Evolutionary conservation across 371 early-diverging fungal species (phyloP), one percentile per base, ranked within the genome.

Genomic region (Apophysomyces elegans): DNA sequence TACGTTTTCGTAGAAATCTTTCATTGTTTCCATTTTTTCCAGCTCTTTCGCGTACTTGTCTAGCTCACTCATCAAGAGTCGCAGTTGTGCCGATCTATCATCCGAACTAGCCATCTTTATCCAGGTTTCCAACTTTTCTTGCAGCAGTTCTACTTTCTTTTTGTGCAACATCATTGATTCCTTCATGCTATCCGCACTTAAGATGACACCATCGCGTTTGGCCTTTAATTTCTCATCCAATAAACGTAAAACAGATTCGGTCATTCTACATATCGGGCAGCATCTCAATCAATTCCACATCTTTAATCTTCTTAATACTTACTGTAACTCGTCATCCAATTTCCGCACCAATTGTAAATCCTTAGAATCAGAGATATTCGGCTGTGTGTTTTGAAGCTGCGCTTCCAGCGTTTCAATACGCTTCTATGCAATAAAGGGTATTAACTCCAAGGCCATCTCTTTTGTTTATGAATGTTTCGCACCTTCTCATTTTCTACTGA

Each of bases 401-500:
- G 35, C 54, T 50, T 50, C 54, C 54, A 50, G 54, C 21, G 54
- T 26, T 11, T 50, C 54, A 18, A 50, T 50, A 21, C 54, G 54
- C 32, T 50, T 32, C 54, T 50, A 26, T 26, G 0, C 41, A 41
- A 50, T 5, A 8, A 50, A 50, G 9, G 5, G 2, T 21, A 9
- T 18, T 9, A 50, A 18, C 21, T 47, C 21, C 2, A 5, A 16
- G 54, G 21, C 32, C 32, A 21, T 73, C 70, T 58, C 60, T 69
- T 16, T 66, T 61, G 5, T 59, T n/a, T 18, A 26, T 26, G 32
- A 26, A 26, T 59, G 11, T n/a, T 35, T 62, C 58, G 54, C 54
- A 78, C 78, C 56, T 76, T 72, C 70, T 74, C 58, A n/a, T 73
- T 68, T 43, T 76, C 75, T 1, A 73, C 75, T 56, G 72, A 66